phyloP scores from a whole-genome alignment of 1,284 basidiomycete genomes.

The Moesziomyces parantarcticus region DNA sequence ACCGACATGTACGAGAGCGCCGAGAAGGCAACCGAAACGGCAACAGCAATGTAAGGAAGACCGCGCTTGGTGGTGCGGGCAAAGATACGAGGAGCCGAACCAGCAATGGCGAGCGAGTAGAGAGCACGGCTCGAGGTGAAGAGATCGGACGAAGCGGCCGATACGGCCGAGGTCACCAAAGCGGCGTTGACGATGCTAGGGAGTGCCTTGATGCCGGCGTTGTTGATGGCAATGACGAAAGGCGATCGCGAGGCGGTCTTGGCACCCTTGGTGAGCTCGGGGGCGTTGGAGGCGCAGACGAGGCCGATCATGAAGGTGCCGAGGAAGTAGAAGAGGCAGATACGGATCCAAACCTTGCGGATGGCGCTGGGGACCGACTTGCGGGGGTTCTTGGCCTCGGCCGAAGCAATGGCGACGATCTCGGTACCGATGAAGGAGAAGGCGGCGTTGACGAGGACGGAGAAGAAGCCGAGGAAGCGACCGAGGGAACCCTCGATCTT shows the following conservation, averaged over 20 bases:
- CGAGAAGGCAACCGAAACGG: constrained; percentile 77
- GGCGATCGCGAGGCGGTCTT: constrained; percentile 49
- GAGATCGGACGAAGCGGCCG: constrained; percentile 83
- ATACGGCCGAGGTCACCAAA: constrained; percentile 82
- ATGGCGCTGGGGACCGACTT: constrained; percentile 59
- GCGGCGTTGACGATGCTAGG: constrained; percentile 77
- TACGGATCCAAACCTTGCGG: constrained; percentile 60
- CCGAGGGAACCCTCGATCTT: constrained; percentile 71
- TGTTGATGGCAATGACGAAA: constrained; percentile 67
- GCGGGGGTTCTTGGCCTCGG: constrained; percentile 72
- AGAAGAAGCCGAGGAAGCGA: constrained; percentile 67
- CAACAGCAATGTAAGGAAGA: constrained; percentile 79
- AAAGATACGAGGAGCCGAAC: constrained; percentile 82
- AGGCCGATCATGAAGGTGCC: constrained; percentile 69
- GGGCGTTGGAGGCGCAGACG: constrained; percentile 55
- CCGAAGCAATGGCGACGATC: constrained; percentile 84
- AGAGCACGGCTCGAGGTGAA: constrained; percentile 80
- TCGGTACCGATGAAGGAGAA: constrained; percentile 86
- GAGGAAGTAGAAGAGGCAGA: constrained; percentile 65
- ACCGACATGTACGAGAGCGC: constrained; percentile 75
- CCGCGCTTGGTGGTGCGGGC: constrained; percentile 76
- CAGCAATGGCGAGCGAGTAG: constrained; percentile 80
- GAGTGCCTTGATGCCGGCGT: constrained; percentile 68
- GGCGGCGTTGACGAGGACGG: constrained; percentile 73
- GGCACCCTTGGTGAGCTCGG: constrained; percentile 46